These are phyloP conservation scores for Exophiala sideris DNA, from an alignment of 2,329 filamentous ascomycete species.

Conservation along the genomic window DNA sequence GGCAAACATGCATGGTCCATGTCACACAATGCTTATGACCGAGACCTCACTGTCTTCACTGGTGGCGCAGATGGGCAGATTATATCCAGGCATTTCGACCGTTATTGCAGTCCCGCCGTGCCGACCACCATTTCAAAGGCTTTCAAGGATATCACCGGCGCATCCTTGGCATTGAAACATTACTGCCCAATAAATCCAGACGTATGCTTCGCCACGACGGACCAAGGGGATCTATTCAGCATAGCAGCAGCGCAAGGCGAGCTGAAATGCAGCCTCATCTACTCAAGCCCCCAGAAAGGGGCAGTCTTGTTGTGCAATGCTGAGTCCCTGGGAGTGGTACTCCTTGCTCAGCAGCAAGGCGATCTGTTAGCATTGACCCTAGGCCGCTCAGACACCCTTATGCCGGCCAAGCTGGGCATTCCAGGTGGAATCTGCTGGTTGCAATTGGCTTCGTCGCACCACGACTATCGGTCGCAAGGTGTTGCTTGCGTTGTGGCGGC, in stretches of 20 bases:
- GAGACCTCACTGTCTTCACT: slow-evolving; percentile 55
- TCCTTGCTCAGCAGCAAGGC: slow-evolving; percentile 14
- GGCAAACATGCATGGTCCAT: slow-evolving; percentile 92
- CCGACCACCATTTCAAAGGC: slow-evolving; percentile 1
- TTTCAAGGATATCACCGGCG: slow-evolving; percentile 14
- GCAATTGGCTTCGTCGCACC: slow-evolving; percentile 2
- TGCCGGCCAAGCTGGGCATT: not conserved
- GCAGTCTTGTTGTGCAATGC: slow-evolving; percentile 4
- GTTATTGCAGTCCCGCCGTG: not conserved
- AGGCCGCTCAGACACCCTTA: not conserved
- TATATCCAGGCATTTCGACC: slow-evolving; percentile 31
- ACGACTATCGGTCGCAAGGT: not conserved
- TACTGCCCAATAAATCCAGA: slow-evolving; percentile 14
- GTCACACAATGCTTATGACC: slow-evolving; percentile 37
- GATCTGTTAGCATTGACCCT: slow-evolving; percentile 2
- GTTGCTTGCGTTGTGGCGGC: slow-evolving; percentile 13
- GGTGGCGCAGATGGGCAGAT: slow-evolving; percentile 81
- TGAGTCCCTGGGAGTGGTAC: slow-evolving; percentile 1
- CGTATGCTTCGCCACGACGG: slow-evolving; percentile 20
- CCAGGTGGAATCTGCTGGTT: slow-evolving; percentile 16
- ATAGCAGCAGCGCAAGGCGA: not conserved
- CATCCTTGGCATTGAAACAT: slow-evolving; percentile 16
- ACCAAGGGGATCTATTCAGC: slow-evolving; percentile 18
- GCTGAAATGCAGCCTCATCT: slow-evolving; percentile 1
- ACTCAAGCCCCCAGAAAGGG: not conserved